Evolutionary conservation across 2,329 filamentous ascomycete genomes (phyloP).

Genomic region (Fusarium pseudocircinatum): DNA sequence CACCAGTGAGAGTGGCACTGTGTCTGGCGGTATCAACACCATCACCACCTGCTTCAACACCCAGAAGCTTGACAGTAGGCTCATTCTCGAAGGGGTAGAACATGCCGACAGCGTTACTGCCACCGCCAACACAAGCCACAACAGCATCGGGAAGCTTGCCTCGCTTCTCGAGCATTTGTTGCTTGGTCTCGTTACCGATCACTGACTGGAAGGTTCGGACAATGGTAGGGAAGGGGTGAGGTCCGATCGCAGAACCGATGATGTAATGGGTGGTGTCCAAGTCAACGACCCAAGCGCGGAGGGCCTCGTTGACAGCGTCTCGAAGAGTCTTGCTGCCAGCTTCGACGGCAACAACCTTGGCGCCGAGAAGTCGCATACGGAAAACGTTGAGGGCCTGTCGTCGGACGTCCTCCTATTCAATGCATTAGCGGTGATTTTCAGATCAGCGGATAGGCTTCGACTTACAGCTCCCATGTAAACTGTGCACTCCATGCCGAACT

Average conservation of each 20-base stretch:
- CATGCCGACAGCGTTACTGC: constrained; percentile 96
- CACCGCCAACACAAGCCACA: constrained; percentile 95
- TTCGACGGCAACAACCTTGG: constrained; percentile 91
- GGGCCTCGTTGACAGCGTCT: constrained; percentile 93
- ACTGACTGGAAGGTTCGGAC: constrained; percentile 97
- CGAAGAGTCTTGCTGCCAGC: constrained; percentile 85
- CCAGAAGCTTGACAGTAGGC: constrained; percentile 83
- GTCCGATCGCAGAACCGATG: constrained; percentile 96
- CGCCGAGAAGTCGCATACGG: constrained; percentile 95
- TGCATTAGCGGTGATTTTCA: constrained; percentile 32
- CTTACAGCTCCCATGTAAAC: constrained; percentile 92
- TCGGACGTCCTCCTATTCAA: constrained; percentile 82
- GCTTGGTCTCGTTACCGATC: constrained; percentile 93
- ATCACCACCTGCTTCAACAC: constrained; percentile 95
- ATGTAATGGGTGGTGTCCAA: constrained; percentile 98
- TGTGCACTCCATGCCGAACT: constrained; percentile 97
- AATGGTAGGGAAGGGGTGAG: constrained; percentile 97
- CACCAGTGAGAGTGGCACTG: constrained; percentile 86
- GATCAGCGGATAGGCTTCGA: constrained; percentile 8
- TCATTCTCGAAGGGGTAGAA: constrained; percentile 96
- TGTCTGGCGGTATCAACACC: constrained; percentile 87
- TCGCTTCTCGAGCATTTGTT: constrained; percentile 84
- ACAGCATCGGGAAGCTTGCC: constrained; percentile 95
- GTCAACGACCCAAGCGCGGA: constrained; percentile 92
- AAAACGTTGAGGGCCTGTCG: constrained; percentile 98